Evolutionary conservation across 2,329 filamentous ascomycete genomes (phyloP).

Genomic region (Hirsutella rhossiliensis): DNA sequence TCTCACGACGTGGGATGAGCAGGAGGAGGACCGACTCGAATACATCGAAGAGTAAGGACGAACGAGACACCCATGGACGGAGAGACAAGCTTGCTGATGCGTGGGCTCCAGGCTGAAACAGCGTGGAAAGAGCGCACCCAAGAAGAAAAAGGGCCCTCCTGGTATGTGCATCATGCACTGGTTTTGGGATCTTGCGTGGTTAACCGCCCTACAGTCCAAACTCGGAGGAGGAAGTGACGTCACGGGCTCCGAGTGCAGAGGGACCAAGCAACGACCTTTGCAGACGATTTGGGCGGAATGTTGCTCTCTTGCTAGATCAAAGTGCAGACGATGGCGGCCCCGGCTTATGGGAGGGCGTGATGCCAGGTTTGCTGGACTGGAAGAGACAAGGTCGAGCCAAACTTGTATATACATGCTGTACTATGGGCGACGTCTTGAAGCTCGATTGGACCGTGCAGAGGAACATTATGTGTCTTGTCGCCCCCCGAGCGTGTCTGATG

Average conservation of each 20-base stretch:
- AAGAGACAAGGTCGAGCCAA: no score
- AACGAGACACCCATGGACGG: neutral
- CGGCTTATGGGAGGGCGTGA: no score
- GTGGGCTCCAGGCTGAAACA: constrained; percentile 46
- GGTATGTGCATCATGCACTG: constrained; percentile 14
- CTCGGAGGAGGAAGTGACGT: neutral
- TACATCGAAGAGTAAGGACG: constrained; percentile 50
- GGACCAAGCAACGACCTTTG: no score
- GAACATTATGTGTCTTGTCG: no score
- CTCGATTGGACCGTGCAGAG: no score
- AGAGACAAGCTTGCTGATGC: constrained; percentile 15
- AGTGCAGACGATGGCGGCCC: no score
- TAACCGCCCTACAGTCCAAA: neutral
- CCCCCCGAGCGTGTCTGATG: no score
- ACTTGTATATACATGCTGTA: no score
- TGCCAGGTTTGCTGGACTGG: no score
- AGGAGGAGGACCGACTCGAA: constrained; percentile 69
- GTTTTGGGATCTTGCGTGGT: neutral
- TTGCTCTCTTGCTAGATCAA: no score
- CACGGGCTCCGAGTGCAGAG: neutral
- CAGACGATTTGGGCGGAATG: no score
- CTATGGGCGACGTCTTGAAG: no score
- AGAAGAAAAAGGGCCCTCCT: constrained; percentile 64
- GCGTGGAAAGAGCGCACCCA: constrained; percentile 75
- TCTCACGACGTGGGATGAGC: constrained; percentile 59